Conservation (phyloP, 1,284 basidiomycete genomes). For the Earliella scabrosa region DNA sequence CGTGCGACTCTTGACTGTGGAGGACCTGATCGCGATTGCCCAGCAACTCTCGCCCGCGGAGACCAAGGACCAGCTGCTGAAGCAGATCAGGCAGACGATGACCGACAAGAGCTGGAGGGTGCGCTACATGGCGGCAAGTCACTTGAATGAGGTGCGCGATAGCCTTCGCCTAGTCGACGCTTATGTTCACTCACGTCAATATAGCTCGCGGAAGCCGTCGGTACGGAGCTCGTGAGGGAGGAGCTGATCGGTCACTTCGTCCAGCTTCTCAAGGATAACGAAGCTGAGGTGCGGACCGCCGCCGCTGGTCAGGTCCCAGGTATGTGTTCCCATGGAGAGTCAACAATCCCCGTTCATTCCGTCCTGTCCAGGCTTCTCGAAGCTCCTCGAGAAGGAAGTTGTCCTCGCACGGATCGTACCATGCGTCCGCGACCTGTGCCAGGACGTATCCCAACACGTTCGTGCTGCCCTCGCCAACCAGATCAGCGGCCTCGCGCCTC, state of each 20-base stretch:
- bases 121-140: conserved; percentile 97
- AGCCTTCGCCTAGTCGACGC: no score
- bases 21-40: conserved; percentile 94
- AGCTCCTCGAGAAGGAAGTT: conserved; percentile 92
- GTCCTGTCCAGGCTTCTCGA: conserved; percentile 81
- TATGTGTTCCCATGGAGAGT: conserved; percentile 38
- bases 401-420: conserved; percentile 94
- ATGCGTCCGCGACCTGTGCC: conserved; percentile 95
- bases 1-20: conserved; percentile 94
- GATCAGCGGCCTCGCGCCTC: conserved; percentile 96
- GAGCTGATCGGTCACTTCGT: conserved; percentile 96
- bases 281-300: conserved; percentile 98
- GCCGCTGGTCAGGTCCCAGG: conserved; percentile 97
- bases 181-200: no score
- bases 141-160: conserved; percentile 93
- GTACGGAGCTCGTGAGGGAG: conserved; percentile 90
- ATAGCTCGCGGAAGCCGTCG: conserved; percentile 93
- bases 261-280: conserved; percentile 95
- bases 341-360: not conserved
- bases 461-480: conserved; percentile 96
- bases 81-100: conserved; percentile 87
- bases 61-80: conserved; percentile 90
- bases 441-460: conserved; percentile 96
- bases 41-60: conserved; percentile 84
- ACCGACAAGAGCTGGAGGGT: conserved; percentile 99